A percentile compares a stretch with the other conserved stretches of the same genome.
phyloP scores from a whole-genome alignment of 306 rosid species.

The Canavalia ensiformis region DNA sequence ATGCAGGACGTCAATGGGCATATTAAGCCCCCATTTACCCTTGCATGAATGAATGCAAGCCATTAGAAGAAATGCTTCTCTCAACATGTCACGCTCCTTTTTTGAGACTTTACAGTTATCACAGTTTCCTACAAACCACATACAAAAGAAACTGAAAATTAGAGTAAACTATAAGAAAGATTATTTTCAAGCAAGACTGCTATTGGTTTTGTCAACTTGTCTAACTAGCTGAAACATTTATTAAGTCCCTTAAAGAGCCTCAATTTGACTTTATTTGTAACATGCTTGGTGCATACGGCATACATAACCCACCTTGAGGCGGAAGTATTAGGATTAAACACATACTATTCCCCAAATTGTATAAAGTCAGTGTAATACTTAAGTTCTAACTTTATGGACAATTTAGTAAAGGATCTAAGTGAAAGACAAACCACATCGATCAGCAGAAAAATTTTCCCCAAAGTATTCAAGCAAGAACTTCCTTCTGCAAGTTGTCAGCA shows the following conservation, averaged over 20 bases:
- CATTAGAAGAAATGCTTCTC: conserved; percentile 89
- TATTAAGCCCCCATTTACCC: conserved; percentile 82
- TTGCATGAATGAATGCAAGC: conserved; percentile 83
- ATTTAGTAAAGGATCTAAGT: conserved; percentile 43
- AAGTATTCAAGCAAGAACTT: conserved; percentile 83
- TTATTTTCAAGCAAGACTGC: conserved; percentile 4
- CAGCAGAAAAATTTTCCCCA: conserved; percentile 72
- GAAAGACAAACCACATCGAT: conserved; percentile 76
- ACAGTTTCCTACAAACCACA: conserved; percentile 72
- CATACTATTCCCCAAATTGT: not conserved
- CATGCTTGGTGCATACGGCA: conserved; percentile 12
- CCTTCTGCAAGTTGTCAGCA: conserved; percentile 82
- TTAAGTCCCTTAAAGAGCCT: not conserved
- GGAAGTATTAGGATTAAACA: not conserved
- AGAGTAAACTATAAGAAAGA: not conserved
- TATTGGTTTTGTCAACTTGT: conserved; percentile 33
- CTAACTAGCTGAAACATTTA: conserved; percentile 25
- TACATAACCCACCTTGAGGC: conserved; percentile 36
- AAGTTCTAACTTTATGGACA: conserved; percentile 17
- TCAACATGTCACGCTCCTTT: conserved; percentile 81
- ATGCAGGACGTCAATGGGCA: conserved; percentile 86
- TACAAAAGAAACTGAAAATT: conserved; percentile 36
- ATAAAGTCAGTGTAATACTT: conserved; percentile 34
- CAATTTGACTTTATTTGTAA: conserved; percentile 3
- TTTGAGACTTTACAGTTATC: conserved; percentile 78